phyloP scores from a whole-genome alignment of 352 stramenopile genomes.

The Globisporangium abappressorium region DNA sequence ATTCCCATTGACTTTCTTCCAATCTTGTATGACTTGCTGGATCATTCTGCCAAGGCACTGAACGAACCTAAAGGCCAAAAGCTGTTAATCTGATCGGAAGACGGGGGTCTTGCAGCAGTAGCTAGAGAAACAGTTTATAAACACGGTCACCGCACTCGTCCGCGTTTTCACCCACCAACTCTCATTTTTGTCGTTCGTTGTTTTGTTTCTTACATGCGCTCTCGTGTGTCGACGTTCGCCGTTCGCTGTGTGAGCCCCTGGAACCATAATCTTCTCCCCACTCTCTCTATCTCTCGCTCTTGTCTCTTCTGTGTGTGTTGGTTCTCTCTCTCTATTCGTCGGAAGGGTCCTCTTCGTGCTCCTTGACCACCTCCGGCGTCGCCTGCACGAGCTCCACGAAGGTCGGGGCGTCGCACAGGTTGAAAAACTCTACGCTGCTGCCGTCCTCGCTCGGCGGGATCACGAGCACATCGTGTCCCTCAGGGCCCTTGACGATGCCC shows the following conservation, averaged over 20 bases:
- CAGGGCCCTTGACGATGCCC: slow-evolving; percentile 51
- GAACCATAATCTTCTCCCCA: not conserved
- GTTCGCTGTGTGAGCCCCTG: not conserved
- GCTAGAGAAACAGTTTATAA: not conserved
- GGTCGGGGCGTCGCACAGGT: slow-evolving; percentile 76
- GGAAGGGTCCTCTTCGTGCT: slow-evolving; percentile 35
- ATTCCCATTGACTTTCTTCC: not conserved
- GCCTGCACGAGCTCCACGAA: slow-evolving; percentile 84
- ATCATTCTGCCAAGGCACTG: not conserved
- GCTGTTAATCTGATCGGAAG: not conserved
- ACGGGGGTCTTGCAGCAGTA: not conserved
- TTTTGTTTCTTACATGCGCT: not conserved
- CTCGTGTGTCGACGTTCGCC: not conserved
- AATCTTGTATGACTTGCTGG: not conserved
- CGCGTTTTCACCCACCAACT: not conserved
- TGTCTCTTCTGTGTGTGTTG: not conserved
- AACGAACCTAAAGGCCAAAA: no score
- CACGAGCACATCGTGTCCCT: slow-evolving; percentile 66
- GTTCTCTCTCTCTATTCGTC: slow-evolving; percentile 11
- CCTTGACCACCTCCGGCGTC: slow-evolving; percentile 69
- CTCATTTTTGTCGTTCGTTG: not conserved
- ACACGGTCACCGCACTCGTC: no score
- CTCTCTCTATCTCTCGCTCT: not conserved
- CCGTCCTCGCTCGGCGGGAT: slow-evolving; percentile 53
- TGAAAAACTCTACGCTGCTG: slow-evolving; percentile 74